Percentiles rank a stretch among this genome's conserved stretches.
Conservation (phyloP, 75 land plant genomes). For the Gnetum montanum region DNA sequence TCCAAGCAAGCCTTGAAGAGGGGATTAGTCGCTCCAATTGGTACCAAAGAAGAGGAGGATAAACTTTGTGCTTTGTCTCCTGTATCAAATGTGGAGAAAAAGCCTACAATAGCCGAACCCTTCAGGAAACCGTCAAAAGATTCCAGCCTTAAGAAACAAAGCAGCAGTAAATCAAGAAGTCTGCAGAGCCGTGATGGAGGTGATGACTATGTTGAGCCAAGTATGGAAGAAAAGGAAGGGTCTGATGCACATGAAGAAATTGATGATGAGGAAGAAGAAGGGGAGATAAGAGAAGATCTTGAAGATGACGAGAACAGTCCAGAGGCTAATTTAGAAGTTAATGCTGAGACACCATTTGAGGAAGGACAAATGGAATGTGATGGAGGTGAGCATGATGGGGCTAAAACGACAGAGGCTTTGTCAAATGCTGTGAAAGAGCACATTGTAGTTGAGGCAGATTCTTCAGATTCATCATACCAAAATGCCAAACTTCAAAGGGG, state of each 20-base stretch:
- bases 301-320: slow-evolving; percentile 69
- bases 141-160: slow-evolving; percentile 13
- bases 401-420: slow-evolving; percentile 12
- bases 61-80: slow-evolving; percentile 20
- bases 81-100: slow-evolving; percentile 25
- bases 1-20: slow-evolving; percentile 75
- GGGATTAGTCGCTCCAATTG: slow-evolving; percentile 36
- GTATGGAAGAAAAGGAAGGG: slow-evolving; percentile 51
- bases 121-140: slow-evolving; percentile 35
- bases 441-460: slow-evolving; percentile 45
- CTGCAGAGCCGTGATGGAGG: slow-evolving; percentile 43
- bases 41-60: slow-evolving; percentile 43
- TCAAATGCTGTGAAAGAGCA: slow-evolving; percentile 23
- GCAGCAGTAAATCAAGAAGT: slow-evolving; percentile 21
- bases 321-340: slow-evolving; percentile 14
- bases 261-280: slow-evolving; percentile 45
- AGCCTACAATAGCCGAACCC: slow-evolving; percentile 5
- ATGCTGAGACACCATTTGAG: slow-evolving; percentile 33
- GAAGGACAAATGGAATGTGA: slow-evolving; percentile 39
- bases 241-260: slow-evolving; percentile 49
- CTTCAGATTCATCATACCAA: slow-evolving; percentile 57
- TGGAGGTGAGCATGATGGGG: slow-evolving; percentile 23
- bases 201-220: slow-evolving; percentile 54
- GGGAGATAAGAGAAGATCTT: slow-evolving; percentile 50
- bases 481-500: slow-evolving; percentile 18